These are phyloP conservation scores for Coriaria nepalensis DNA, from an alignment of 306 rosid genomes.

Conservation along the genomic window DNA sequence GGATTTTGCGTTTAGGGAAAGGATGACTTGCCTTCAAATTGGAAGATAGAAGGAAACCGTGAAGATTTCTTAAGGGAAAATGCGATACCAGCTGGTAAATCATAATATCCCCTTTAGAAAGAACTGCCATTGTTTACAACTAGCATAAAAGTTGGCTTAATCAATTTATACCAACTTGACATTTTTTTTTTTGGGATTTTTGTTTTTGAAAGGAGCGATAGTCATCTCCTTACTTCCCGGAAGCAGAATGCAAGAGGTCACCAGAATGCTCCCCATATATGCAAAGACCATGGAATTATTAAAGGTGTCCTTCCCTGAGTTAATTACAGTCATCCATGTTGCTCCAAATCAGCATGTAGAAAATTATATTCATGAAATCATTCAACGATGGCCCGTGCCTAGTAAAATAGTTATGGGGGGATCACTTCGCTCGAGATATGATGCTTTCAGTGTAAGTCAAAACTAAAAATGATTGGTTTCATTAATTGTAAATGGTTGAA, in stretches of 20 bases:
- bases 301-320: constrained; percentile 32
- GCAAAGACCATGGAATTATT: constrained; percentile 41
- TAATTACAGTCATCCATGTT: constrained; percentile 53
- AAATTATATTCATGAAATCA: constrained; percentile 27
- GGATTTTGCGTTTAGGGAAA: constrained; percentile 28
- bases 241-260: constrained; percentile 88
- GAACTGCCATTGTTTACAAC: no score
- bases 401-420: constrained; percentile 56
- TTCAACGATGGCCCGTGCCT: constrained; percentile 66
- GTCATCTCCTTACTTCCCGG: constrained; percentile 90
- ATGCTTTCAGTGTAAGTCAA: constrained; percentile 73
- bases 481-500: no score
- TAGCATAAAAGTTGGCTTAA: no score
- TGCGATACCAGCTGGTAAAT: constrained; percentile 49
- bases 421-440: constrained; percentile 44
- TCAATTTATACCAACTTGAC: no score
- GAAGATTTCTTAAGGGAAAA: constrained; percentile 45
- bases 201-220: constrained; percentile 47
- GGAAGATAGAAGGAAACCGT: constrained; percentile 47
- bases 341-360: constrained; percentile 68
- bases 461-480: not conserved
- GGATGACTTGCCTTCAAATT: constrained; percentile 24
- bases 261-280: constrained; percentile 66
- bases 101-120: constrained; percentile 2
- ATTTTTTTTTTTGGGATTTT: constrained; percentile 8